Base-by-base conservation (phyloP, 805 yeast species). In the Cyberlindnera xylosilytica region DNA sequence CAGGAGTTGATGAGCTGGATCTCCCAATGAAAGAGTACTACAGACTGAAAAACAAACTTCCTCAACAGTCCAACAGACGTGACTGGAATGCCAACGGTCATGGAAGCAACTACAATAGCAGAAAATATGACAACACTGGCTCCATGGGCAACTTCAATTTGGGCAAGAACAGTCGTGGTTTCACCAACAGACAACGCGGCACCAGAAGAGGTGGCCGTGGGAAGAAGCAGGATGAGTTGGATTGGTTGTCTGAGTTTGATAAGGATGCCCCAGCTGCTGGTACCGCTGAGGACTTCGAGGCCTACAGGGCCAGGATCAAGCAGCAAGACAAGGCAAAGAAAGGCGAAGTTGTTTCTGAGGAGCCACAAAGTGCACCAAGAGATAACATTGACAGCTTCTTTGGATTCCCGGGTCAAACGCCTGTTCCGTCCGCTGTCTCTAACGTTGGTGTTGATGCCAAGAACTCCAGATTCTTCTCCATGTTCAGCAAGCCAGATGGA, bases 231-330 rank as follows among this genome's bases (percentile, higher is more conserved):
- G 53, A 53, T 9, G 59, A 57, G 9, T 17, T 40, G 15, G 60
- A 48, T 9, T 50, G 55, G 53, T 26, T 51, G 9, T 47, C 45
- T 5, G 54, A 52, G 19, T 34, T 47, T 31, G 59, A 54, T 3
- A 46, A 42, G 28, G 54, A 47, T 34, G 49, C 46, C 4, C 55
- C 54, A 10, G 52, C 51, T 23, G 37, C 32, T 31, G 50, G 46
- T 6, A 39, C 41, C 39, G 60, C 62, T 20, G 62, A 58, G 13
- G 73, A 68, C 47, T 69, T 69, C 47, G 74, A 69, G 47, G 51
- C 59, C 23, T 68, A 68, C 66, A 69, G 61, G 46, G 61, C 65
- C 3, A 61, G 60, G 51, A 62, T 66, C 60, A 65, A 59, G 41
- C 64, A 57, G 37, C 54, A 62, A 42, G 69, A 65, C 35, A 62